These are phyloP conservation scores for Grosmannia clavigera DNA, from an alignment of 2,329 filamentous ascomycete species.

Conservation along the genomic window DNA sequence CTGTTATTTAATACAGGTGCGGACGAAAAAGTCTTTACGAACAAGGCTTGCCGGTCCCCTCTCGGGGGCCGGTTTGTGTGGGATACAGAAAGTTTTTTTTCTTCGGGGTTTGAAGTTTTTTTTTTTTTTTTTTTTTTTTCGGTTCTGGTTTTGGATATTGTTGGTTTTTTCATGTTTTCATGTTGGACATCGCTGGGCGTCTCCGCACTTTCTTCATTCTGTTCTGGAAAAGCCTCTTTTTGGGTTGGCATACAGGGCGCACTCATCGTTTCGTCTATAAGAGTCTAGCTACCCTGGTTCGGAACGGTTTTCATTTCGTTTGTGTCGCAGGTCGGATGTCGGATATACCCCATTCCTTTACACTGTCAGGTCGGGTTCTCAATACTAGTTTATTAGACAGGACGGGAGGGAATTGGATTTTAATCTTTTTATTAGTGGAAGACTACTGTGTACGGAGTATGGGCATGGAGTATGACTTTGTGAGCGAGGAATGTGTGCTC, in stretches of 20 bases:
- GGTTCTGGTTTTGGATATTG: not conserved
- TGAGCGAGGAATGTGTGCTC: not conserved
- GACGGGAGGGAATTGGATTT: constrained; percentile 1
- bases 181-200: not conserved
- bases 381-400: not conserved
- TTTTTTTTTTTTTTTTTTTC: not conserved
- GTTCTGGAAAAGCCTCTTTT: not conserved
- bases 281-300: not conserved
- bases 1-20: not conserved
- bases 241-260: not conserved
- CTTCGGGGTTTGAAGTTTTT: not conserved
- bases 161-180: not conserved
- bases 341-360: constrained; percentile 7
- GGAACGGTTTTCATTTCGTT: not conserved
- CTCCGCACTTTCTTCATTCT: not conserved
- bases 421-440: not conserved
- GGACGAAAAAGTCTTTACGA: not conserved
- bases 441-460: not conserved
- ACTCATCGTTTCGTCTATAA: not conserved
- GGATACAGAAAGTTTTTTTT: not conserved
- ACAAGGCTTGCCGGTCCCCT: not conserved
- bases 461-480: not conserved
- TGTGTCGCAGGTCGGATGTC: not conserved
- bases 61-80: not conserved
- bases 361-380: not conserved